Evolutionary conservation across 2,329 filamentous ascomycete species (phyloP), one percentile per base, ranked within the genome.

Genomic region (Calonectria ilicicola): DNA sequence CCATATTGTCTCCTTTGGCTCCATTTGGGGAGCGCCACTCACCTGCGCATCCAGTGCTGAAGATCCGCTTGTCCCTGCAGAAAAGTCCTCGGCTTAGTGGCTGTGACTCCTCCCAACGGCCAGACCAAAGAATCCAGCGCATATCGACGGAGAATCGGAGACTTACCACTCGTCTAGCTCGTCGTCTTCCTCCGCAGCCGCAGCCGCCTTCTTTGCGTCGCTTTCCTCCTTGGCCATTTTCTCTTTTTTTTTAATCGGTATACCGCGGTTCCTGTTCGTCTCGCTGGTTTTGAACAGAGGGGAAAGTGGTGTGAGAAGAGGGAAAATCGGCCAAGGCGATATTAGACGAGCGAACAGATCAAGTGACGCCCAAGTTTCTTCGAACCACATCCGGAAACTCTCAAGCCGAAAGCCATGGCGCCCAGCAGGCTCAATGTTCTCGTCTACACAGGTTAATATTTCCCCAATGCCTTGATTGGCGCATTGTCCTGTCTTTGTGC

Each of bases 41-140:
- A 98, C 96, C 93, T 84, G 95, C 91, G 82, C 96, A 98, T 71
- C 96, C 97, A 3, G 96, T 98, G 87, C 95, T 98, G 87, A 95
- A 98, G 84, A 98, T 98, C 82, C 97, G 91, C 90, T 98, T 96
- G 87, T 98, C 96, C 96, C 96, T 98, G 82, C 72, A 78, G 58
- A 72, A 67, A 69, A 71, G 77, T 79, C 79, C 76, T 80, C 79
- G 78, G 80, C 67, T 75, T 76, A 63, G 73, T 65, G 66, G 66
- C 72, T 74, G 69, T 63, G 32, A 67, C 56, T 42, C 53, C 53
- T 63, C 69, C 42, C 35, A 72, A 63, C 60, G 66, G 15, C 56
- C 42, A 46, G 23, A 26, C 58, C 58, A 46, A 32, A 26, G 35
- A 72, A 38, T 26, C 46, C 70, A 46, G 68, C 51, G 65, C 56